Conservation (phyloP, 2,329 filamentous ascomycete species). For the Amauroascus verrucosus region DNA sequence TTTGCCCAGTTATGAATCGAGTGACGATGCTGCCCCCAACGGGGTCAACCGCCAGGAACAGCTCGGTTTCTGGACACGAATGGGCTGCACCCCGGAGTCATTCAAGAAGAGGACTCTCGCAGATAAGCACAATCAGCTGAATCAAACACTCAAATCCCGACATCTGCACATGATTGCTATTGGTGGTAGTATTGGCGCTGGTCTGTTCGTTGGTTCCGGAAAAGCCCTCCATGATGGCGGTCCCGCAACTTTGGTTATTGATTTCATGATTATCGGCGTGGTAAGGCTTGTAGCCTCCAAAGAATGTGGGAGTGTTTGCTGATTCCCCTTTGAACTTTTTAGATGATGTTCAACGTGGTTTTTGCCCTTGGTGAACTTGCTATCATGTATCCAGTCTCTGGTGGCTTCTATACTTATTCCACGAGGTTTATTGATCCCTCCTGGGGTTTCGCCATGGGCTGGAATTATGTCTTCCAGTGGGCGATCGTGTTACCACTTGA, state of each 20-base stretch:
- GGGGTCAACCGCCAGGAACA: slow-evolving; percentile 1
- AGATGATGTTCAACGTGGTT: slow-evolving; percentile 50
- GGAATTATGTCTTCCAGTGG: slow-evolving; percentile 70
- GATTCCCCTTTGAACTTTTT: not conserved
- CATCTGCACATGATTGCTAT: slow-evolving; percentile 36
- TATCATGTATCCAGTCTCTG: slow-evolving; percentile 52
- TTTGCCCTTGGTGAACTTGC: slow-evolving; percentile 53
- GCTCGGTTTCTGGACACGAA: slow-evolving; percentile 29
- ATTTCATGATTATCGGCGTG: slow-evolving; percentile 45
- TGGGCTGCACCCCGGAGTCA: slow-evolving; percentile 32
- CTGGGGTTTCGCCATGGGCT: slow-evolving; percentile 41
- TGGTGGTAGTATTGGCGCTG: slow-evolving; percentile 23
- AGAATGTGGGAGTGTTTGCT: not conserved
- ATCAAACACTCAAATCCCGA: slow-evolving; percentile 24
- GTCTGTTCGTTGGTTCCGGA: slow-evolving; percentile 35
- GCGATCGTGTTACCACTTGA: slow-evolving; percentile 70
- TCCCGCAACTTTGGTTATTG: slow-evolving; percentile 29
- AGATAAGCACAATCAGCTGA: slow-evolving; percentile 21
- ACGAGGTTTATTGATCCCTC: slow-evolving; percentile 53
- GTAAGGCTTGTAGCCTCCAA: slow-evolving; percentile 11
- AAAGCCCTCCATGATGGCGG: slow-evolving; percentile 29
- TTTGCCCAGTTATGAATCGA: slow-evolving; percentile 12
- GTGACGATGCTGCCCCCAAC: not conserved
- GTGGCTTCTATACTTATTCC: slow-evolving; percentile 53
- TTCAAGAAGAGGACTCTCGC: slow-evolving; percentile 27